Percentiles rank a stretch among this genome's conserved stretches.
These are phyloP conservation scores for Physcomitrium patens DNA, from an alignment of 225 moss, liverwort and hornwort species.

Conservation along the genomic window DNA sequence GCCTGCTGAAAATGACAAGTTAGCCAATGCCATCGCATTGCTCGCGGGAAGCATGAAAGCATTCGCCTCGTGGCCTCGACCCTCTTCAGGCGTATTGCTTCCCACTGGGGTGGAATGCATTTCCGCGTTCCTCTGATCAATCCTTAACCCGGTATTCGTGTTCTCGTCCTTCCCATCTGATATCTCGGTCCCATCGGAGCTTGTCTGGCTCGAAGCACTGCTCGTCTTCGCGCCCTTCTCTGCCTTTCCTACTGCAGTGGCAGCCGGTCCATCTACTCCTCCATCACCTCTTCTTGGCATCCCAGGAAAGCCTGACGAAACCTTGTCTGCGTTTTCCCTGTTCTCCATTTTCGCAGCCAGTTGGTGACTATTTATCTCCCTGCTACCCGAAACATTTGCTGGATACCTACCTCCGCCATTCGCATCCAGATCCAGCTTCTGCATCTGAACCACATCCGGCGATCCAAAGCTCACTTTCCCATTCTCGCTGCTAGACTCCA, in stretches of 20 bases:
- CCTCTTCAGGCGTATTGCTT: constrained; percentile 24
- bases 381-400: background rate
- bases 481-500: constrained; percentile 41
- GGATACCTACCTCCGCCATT: constrained; percentile 26
- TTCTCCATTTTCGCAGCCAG: constrained; percentile 51
- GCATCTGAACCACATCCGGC: constrained; percentile 47
- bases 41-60: constrained; percentile 34
- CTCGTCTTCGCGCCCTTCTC: constrained; percentile 44
- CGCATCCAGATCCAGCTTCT: constrained; percentile 47
- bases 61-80: constrained; percentile 14
- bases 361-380: constrained; percentile 41
- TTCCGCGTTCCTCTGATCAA: constrained; percentile 37
- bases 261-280: constrained; percentile 32
- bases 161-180: constrained; percentile 58
- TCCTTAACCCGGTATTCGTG: constrained; percentile 28
- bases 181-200: constrained; percentile 57
- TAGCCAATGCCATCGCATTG: constrained; percentile 40
- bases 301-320: constrained; percentile 18
- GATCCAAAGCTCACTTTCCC: constrained; percentile 25
- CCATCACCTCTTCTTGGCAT: constrained; percentile 36
- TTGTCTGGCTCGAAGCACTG: constrained; percentile 49
- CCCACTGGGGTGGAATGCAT: constrained; percentile 32
- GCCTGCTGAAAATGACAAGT: constrained; percentile 51
- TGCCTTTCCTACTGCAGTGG: constrained; percentile 4
- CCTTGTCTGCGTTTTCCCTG: constrained; percentile 31